Evolutionary conservation across 1,284 basidiomycete genomes (phyloP).

Genomic region (Tausonia pullulans): DNA sequence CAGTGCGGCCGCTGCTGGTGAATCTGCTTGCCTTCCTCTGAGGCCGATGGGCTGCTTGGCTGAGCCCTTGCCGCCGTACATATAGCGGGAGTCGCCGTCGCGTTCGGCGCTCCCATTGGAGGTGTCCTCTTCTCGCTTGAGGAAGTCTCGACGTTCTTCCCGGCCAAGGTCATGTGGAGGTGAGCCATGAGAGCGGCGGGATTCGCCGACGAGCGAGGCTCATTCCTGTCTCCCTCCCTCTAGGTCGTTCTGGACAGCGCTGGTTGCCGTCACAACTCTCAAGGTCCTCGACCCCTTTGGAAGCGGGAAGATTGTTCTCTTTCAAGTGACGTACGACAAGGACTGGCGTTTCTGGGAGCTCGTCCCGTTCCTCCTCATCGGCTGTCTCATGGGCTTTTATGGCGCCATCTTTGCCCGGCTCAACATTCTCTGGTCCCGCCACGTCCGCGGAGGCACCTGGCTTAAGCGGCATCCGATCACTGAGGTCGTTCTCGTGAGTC

Average conservation of each 20-base stretch:
- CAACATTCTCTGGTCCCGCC: constrained; percentile 76
- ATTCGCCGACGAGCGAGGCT: constrained; percentile 25
- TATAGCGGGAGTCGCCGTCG: constrained; percentile 66
- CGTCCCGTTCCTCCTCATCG: constrained; percentile 25
- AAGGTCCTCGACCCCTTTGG: constrained; percentile 85
- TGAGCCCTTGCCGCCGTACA: constrained; percentile 18
- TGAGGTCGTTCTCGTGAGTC: constrained; percentile 69
- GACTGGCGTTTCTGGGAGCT: constrained; percentile 35
- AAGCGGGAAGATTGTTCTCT: constrained; percentile 59
- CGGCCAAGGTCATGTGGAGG: constrained; percentile 52
- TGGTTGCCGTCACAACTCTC: constrained; percentile 80
- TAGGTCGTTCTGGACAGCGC: constrained; percentile 81
- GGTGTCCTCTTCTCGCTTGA: constrained; percentile 86
- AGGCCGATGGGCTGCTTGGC: background rate
- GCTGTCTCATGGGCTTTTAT: constrained; percentile 57
- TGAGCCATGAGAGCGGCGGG: no score
- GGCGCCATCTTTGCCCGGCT: constrained; percentile 80
- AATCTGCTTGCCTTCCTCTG: constrained; percentile 24
- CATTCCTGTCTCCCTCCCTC: background rate
- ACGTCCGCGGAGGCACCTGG: constrained; percentile 71
- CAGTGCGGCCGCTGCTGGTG: constrained; percentile 73
- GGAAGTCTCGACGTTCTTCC: constrained; percentile 93
- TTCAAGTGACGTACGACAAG: constrained; percentile 81
- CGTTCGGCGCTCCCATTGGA: constrained; percentile 83
- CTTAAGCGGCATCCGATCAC: constrained; percentile 64